Evolutionary conservation across 345 rosid genomes (phyloP).

Genomic region (Streptanthus diversifolius): DNA sequence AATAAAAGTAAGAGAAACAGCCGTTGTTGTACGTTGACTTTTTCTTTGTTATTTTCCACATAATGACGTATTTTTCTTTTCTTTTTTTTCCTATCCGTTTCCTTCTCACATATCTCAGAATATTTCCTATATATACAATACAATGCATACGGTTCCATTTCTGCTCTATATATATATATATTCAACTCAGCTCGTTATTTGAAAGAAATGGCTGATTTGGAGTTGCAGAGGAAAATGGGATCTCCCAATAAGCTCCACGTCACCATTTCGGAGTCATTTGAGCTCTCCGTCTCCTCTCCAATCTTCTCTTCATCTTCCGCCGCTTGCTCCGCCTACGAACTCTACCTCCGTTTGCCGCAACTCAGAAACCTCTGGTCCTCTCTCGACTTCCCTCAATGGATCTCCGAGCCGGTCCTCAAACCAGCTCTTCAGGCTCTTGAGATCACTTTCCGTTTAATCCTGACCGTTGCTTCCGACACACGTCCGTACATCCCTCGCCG

Average conservation of each 20-base stretch:
- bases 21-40: conserved; percentile 37
- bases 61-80: not conserved
- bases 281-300: conserved; percentile 37
- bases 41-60: conserved; percentile 18
- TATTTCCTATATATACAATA: not conserved
- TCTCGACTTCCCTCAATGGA: conserved; percentile 57
- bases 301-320: conserved; percentile 36
- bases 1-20: not conserved
- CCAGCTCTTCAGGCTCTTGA: conserved; percentile 86
- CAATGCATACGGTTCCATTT: not conserved
- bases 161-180: not conserved
- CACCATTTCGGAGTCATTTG: conserved; percentile 35
- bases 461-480: conserved; percentile 60
- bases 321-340: conserved; percentile 72
- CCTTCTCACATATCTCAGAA: not conserved
- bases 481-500: conserved; percentile 68
- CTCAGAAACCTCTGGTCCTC: conserved; percentile 51
- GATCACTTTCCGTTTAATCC: conserved; percentile 76
- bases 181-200: not conserved
- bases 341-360: conserved; percentile 69
- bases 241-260: conserved; percentile 52
- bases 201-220: conserved; percentile 61
- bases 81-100: conserved; percentile 22
- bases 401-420: conserved; percentile 51
- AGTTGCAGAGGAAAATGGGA: conserved; percentile 51